Percentiles rank a stretch among this genome's conserved stretches.
phyloP scores from a whole-genome alignment of 2,329 filamentous ascomycete genomes.

The Aspergillus ruber region DNA sequence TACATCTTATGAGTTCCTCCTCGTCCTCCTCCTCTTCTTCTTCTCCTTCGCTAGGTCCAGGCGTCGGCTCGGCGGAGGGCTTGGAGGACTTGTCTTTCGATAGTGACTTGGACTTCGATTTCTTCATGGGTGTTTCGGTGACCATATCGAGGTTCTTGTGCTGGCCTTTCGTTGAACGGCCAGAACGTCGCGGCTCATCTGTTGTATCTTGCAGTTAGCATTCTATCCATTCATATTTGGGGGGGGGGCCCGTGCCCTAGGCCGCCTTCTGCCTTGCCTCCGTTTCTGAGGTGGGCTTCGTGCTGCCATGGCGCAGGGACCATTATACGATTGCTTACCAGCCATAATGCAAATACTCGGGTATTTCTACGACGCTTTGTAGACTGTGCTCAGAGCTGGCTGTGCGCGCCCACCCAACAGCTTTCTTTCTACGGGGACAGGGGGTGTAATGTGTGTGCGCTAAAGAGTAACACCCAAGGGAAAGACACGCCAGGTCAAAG shows the following conservation, averaged over 20 bases:
- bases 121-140: slow-evolving; percentile 52
- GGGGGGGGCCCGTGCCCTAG: neutral
- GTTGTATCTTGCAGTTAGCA: slow-evolving; percentile 36
- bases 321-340: slow-evolving; percentile 51
- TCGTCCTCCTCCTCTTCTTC: slow-evolving; percentile 62
- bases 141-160: slow-evolving; percentile 78
- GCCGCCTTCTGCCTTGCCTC: slow-evolving; percentile 2
- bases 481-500: slow-evolving; percentile 23
- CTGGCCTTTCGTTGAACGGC: slow-evolving; percentile 93
- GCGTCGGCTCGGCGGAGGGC: slow-evolving; percentile 41
- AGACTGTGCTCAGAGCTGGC: slow-evolving; percentile 12
- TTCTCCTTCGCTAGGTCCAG: slow-evolving; percentile 45
- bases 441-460: slow-evolving; percentile 12
- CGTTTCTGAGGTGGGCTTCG: neutral
- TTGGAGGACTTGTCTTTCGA: slow-evolving; percentile 42
- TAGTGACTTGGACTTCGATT: slow-evolving; percentile 42
- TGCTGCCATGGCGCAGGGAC: slow-evolving; percentile 5
- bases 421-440: slow-evolving; percentile 37
- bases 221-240: slow-evolving; percentile 9
- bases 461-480: slow-evolving; percentile 35
- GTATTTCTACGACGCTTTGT: slow-evolving; percentile 33
- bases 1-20: slow-evolving; percentile 79
- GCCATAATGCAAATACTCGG: slow-evolving; percentile 46
- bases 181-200: slow-evolving; percentile 88
- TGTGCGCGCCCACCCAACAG: slow-evolving; percentile 21